Percentiles rank a stretch among this genome's conserved stretches.
phyloP scores from a whole-genome alignment of 2,329 filamentous ascomycete genomes.

The Microascus cirrosus region DNA sequence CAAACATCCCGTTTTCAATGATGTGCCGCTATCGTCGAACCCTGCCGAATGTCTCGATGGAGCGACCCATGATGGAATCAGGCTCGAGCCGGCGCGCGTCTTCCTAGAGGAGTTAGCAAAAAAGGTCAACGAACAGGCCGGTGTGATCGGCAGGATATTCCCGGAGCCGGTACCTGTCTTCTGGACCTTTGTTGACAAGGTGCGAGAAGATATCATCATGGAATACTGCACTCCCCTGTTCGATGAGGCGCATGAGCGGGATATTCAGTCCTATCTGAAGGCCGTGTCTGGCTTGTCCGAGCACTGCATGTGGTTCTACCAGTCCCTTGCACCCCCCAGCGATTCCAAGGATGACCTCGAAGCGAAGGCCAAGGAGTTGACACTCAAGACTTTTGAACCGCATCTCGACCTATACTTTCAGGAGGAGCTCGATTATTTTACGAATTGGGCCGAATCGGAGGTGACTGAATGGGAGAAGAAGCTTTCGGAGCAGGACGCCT shows the following conservation, averaged over 20 bases:
- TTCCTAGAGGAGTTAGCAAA: constrained; percentile 69
- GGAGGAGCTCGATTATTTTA: constrained; percentile 83
- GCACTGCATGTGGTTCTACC: constrained; percentile 69
- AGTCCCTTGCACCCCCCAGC: constrained; percentile 57
- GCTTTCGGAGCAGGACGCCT: constrained; percentile 80
- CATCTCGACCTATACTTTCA: constrained; percentile 90
- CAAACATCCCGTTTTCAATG: constrained; percentile 74
- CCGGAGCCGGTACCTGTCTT: constrained; percentile 60
- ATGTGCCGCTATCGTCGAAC: constrained; percentile 55
- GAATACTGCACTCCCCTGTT: constrained; percentile 81
- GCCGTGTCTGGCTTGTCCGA: constrained; percentile 82
- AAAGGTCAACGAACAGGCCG: constrained; percentile 73
- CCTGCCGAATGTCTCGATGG: constrained; percentile 73
- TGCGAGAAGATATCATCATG: constrained; percentile 72
- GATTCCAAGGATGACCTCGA: constrained; percentile 49
- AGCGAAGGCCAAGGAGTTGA: constrained; percentile 52
- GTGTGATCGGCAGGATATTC: constrained; percentile 74
- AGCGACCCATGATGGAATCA: constrained; percentile 53
- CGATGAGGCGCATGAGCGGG: constrained; percentile 72
- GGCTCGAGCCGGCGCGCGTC: constrained; percentile 65
- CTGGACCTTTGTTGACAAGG: constrained; percentile 67
- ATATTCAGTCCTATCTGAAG: constrained; percentile 68
- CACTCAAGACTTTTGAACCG: constrained; percentile 71
- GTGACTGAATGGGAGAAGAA: constrained; percentile 86
- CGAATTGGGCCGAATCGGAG: constrained; percentile 60